Evolutionary conservation across 768 basidiomycete species (phyloP), one percentile per base, ranked within the genome.

Genomic region (Boletus coccyginus): DNA sequence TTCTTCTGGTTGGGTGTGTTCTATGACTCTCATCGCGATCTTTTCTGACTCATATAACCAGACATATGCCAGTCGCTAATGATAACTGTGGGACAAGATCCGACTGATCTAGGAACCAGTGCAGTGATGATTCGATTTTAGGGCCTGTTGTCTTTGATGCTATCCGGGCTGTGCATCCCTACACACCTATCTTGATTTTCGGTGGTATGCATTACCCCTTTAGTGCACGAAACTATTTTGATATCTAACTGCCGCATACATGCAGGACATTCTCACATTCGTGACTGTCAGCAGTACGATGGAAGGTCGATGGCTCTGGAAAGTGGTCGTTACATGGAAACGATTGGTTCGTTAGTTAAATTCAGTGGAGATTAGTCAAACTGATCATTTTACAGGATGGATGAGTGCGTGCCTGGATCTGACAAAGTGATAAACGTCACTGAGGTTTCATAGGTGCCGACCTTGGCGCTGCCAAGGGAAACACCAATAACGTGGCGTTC

Each of bases 251-350:
- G 19, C n/a, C 10, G 24, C 21, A 13, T 39, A 11, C 48, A 11
- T 56, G 33, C 56, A 76, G 87, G 87, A 6, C 91, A 93, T 60
- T 78, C 0, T 46, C 66, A 68, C 21, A 58, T 66, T 38, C 66
- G 66, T n/a, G 61, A 68, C 38, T 68, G 65, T 46, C 66, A 63
- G 17, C 63, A 63, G n/a, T 68, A 63, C 17, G 59, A 68, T 45
- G 56, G 56, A 39, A 62, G 61, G 32, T 32, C 62, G 21, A 63
- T 68, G 58, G 62, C 87, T 2, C 67, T 94, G 57, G 90, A 92
- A 64, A 88, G 90, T 60, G 90, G 94, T 17, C 77, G 92, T 24
- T 96, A 95, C 67, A 90, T 96, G 87, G 94, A 97, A 73, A 97
- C 94, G 11, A 76, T 95, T 52, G 92, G 91, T 88, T 47, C 13